Base-by-base conservation (phyloP, 2,329 filamentous ascomycete genomes). In the Aspergillus eucalypticola region DNA sequence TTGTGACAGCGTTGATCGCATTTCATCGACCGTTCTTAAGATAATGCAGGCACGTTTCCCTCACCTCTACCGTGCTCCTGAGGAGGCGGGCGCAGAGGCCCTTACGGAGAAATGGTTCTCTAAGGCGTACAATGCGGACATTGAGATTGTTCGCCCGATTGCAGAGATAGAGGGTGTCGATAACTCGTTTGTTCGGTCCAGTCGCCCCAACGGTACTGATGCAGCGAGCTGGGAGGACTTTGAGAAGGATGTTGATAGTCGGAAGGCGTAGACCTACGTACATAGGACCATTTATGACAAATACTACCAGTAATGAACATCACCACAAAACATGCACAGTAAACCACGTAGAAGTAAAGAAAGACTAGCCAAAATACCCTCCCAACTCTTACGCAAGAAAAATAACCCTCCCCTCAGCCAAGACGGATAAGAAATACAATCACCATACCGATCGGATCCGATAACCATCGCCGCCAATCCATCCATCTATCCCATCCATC, bases 1-100 rank as follows among this genome's bases (percentile, higher is more conserved):
- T 66, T 80, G 82, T 51, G 83, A 89, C 67, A 88, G 85, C 62
- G 86, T 89, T 1, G 87, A 89, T 59, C 84, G 87, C 49, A 86
- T 89, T 39, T 86, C 86, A 0, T 84, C 83, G 49, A 81, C 83
- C 1, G 86, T 85, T 7, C 71, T 89, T 64, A 80, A 79, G 59
- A 80, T 79, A 27, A 82, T 88, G 83, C 78, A 81, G 57, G 69
- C 73, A 41, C 77, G 78, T 7, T 83, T 82, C 66, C 84, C 84
- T 0, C 80, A 84, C 25, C 72, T 88, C n/a, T 86, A 87, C 61
- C 75, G 77, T 27, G 23, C 62, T 3, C 59, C 65, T 10, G 65
- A 64, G 2, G 44, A 61, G 23, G 60, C 60, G 41, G 72, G 80
- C 25, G 71, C 70, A 6, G 73, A 79, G 50, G 78, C 83, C 64